These are phyloP conservation scores for Neurospora sp. DNA, from an alignment of 495 filamentous ascomycete genomes.

Conservation along the genomic window DNA sequence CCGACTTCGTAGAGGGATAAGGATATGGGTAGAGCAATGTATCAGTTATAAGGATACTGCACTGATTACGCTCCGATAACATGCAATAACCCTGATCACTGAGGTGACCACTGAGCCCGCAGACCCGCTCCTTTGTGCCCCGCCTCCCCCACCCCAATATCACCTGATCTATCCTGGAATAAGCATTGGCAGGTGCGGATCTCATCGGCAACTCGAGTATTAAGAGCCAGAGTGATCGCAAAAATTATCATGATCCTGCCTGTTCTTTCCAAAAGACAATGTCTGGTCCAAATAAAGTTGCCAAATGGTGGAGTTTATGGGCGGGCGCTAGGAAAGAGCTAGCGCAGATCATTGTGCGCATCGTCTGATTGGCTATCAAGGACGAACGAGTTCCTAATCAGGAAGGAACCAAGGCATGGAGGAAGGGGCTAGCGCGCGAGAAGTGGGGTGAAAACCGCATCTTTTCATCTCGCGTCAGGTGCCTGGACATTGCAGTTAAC, in stretches of 20 bases:
- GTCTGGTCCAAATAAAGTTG: background rate
- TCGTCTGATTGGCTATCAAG: constrained; percentile 7
- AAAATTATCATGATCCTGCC: background rate
- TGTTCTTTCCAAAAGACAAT: background rate
- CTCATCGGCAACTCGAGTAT: background rate
- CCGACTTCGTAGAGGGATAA: background rate
- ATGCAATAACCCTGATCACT: background rate
- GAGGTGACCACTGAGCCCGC: background rate
- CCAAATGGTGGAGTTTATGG: background rate
- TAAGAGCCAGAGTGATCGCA: background rate
- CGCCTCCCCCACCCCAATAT: background rate
- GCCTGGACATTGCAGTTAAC: background rate
- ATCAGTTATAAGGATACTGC: background rate
- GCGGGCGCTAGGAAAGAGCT: background rate
- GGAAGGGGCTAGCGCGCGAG: background rate
- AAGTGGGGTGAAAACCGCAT: background rate
- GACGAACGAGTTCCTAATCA: constrained; percentile 15
- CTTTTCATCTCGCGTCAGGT: background rate
- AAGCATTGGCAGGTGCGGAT: background rate
- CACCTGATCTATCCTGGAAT: background rate
- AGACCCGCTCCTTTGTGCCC: background rate
- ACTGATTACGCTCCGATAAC: background rate
- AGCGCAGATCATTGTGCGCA: background rate
- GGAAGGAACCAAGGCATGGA: constrained; percentile 11
- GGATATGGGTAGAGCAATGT: background rate